Percentiles rank a stretch among this genome's conserved stretches.
Evolutionary conservation across 1,284 basidiomycete species (phyloP).

Genomic region (Mycena sp.): DNA sequence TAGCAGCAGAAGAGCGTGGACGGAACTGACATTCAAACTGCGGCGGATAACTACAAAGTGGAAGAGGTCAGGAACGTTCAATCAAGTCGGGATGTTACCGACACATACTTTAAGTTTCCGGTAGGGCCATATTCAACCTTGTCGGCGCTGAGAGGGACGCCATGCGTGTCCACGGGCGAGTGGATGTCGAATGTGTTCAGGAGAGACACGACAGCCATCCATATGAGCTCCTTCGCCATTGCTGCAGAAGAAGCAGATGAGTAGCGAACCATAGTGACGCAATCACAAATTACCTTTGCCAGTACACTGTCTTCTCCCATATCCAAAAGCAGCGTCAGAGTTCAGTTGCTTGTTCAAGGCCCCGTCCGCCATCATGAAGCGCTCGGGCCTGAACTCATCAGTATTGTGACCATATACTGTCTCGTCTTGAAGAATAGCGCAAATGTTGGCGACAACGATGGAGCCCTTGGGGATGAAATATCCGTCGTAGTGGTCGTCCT

Average conservation of each 20-base stretch:
- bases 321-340: neutral
- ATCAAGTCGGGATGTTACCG: neutral
- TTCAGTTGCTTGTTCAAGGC: neutral
- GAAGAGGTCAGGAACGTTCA: neutral
- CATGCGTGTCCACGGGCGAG: conserved; percentile 4
- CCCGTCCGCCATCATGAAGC: neutral
- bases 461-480: neutral
- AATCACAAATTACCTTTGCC: neutral
- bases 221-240: conserved; percentile 10
- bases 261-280: no score
- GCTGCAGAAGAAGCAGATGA: neutral
- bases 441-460: neutral
- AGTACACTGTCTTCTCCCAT: neutral
- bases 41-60: neutral
- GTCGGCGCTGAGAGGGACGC: conserved; percentile 1
- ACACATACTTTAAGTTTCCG: neutral
- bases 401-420: neutral
- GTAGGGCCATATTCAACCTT: neutral
- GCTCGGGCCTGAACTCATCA: neutral
- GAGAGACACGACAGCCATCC: conserved; percentile 8
- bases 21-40: neutral
- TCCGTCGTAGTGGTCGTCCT: conserved; percentile 1
- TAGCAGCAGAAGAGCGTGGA: neutral
- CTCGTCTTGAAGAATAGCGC: neutral
- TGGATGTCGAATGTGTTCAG: conserved; percentile 12